Evolutionary conservation across 2,329 filamentous ascomycete genomes (phyloP), one percentile per base, ranked within the genome.

Genomic region (Phaeosphaeria sp.): DNA sequence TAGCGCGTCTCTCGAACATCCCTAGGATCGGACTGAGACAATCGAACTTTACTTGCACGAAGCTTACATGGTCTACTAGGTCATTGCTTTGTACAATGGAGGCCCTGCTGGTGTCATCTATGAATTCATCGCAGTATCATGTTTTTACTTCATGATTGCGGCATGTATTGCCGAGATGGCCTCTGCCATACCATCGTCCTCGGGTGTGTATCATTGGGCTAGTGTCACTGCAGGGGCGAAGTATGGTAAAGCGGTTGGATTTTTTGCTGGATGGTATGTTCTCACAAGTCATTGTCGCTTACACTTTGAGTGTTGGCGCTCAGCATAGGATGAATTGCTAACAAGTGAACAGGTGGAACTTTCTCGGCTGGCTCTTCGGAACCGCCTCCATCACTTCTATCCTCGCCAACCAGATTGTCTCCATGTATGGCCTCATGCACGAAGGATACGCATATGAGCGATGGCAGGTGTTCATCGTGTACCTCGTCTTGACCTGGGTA

Each of bases 151-250:
- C 68, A 76, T 83, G 65, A 78, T 85, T 55, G 80, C 79, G 36
- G 78, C 81, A 6, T 83, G 79, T 30, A 78, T 85, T 46, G 83
- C 83, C 18, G 83, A 84, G 62, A 75, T 84, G 43, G 79, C 81
- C 3, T 80, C 78, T 23, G 74, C 78, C 4, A 79, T 81, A 39
- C 79, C 79, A 10, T 78, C 78, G 2, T 71, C 74, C 43, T 72
- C 74, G 30, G 78, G 78, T 55, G 82, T 85, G 10, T 85, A 85
- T 64, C 83, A 85, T 58, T 85, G 82, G 82, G 82, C 83, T 3
- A 79, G 78, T 3, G 75, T 84, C 20, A 84, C 82, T 1, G 78
- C 79, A 11, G 82, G 82, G 6, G 59, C 60, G 27, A 78, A 72
- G 44, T 82, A 81, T 69, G 82, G 82, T n/a, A 74, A 79, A 23